phyloP scores from a whole-genome alignment of 768 basidiomycete genomes.

The Boletus reticulatus region DNA sequence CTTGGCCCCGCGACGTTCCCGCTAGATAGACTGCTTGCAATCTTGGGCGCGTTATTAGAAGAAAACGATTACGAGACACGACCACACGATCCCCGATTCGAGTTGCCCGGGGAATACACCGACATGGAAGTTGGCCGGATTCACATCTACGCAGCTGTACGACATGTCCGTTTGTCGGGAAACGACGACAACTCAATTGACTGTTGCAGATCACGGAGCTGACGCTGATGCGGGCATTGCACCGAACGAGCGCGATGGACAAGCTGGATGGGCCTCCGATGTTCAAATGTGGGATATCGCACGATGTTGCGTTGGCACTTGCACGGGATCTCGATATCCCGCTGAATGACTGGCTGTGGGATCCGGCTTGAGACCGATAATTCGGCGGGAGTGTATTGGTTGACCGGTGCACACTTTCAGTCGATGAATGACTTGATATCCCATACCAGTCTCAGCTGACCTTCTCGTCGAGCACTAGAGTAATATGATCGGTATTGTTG shows the following conservation, averaged over 20 bases:
- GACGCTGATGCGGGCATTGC: conserved; percentile 60
- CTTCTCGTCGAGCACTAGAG: no score
- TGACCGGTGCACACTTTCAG: no score
- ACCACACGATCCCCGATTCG: conserved; percentile 44
- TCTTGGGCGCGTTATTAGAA: conserved; percentile 73
- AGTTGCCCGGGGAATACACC: conserved; percentile 64
- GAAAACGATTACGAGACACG: conserved; percentile 59
- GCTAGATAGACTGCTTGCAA: conserved; percentile 75
- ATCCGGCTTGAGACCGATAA: not conserved
- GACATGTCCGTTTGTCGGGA: conserved; percentile 22
- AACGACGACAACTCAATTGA: not conserved
- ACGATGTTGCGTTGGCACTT: conserved; percentile 51
- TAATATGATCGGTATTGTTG: no score
- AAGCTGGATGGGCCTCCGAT: conserved; percentile 66
- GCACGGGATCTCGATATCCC: conserved; percentile 59
- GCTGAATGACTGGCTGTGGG: conserved; percentile 69
- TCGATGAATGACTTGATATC: no score
- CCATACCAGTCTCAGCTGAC: no score
- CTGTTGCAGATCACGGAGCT: conserved; percentile 61
- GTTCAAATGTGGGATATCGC: conserved; percentile 73
- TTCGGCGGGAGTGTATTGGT: no score
- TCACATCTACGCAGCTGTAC: conserved; percentile 56
- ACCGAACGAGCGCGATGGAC: conserved; percentile 59
- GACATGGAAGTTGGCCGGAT: conserved; percentile 71
- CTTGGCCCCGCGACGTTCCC: conserved; percentile 78